Evolutionary conservation across 257 asterid genomes (phyloP).

Genomic region (Nicotiana tomentosiformis): DNA sequence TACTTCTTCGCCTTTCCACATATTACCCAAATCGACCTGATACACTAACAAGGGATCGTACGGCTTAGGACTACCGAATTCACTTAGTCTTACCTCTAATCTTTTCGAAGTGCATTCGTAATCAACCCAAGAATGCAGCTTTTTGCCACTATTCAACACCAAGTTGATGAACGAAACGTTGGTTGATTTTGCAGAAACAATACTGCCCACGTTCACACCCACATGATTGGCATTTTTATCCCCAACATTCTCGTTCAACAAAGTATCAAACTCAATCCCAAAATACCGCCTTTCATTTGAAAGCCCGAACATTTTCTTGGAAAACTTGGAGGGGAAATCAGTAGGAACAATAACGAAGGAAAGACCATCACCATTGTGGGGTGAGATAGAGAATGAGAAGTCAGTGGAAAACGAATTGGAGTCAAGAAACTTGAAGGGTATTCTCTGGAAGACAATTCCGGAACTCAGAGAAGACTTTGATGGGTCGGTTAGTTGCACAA

Average conservation of each 20-base stretch:
- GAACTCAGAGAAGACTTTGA: slow-evolving; percentile 37
- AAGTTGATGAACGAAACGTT: slow-evolving; percentile 44
- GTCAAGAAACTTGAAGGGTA: slow-evolving; percentile 42
- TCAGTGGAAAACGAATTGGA: slow-evolving; percentile 59
- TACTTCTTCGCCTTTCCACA: slow-evolving; percentile 58
- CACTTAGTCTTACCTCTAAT: slow-evolving; percentile 58
- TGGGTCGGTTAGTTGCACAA: slow-evolving; percentile 53
- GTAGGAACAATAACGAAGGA: slow-evolving; percentile 51
- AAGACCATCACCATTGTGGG: slow-evolving; percentile 52
- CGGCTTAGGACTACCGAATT: slow-evolving; percentile 44
- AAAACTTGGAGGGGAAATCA: slow-evolving; percentile 26
- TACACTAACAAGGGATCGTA: slow-evolving; percentile 51
- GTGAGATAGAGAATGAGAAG: slow-evolving; percentile 65
- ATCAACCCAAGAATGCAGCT: slow-evolving; percentile 73
- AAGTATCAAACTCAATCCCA: slow-evolving; percentile 60
- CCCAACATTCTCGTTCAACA: slow-evolving; percentile 31
- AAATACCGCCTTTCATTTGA: slow-evolving; percentile 34
- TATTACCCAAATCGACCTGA: slow-evolving; percentile 55
- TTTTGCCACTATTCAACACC: slow-evolving; percentile 59
- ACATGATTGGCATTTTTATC: slow-evolving; percentile 59
- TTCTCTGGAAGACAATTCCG: slow-evolving; percentile 52
- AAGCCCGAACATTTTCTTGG: slow-evolving; percentile 39
- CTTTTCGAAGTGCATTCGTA: slow-evolving; percentile 70
- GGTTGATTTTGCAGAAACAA: slow-evolving; percentile 41
- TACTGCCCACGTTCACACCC: slow-evolving; percentile 54